These are phyloP conservation scores for Scedosporium minutisporum DNA, from an alignment of 2,329 filamentous ascomycete species.

Conservation along the genomic window DNA sequence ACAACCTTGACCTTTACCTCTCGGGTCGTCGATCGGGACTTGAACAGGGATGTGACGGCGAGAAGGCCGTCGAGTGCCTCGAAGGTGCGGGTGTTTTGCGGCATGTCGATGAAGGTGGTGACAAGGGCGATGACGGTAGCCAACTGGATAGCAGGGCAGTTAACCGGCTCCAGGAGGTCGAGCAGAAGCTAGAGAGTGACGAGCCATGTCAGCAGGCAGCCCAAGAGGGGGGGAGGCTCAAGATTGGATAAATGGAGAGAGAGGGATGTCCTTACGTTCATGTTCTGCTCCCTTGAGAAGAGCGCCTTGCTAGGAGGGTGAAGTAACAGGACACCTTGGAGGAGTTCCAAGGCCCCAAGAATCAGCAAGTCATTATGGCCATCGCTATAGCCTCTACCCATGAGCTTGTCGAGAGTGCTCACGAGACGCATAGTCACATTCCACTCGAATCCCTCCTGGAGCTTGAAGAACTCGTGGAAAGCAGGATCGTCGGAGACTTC, in stretches of 20 bases:
- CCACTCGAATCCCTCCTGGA: conserved; percentile 97
- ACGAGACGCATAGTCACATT: conserved; percentile 86
- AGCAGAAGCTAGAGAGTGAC: conserved; percentile 58
- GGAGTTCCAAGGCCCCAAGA: conserved; percentile 74
- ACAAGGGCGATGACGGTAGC: conserved; percentile 85
- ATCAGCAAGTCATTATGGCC: conserved; percentile 84
- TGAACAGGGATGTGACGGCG: conserved; percentile 87
- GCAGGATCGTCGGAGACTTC: conserved; percentile 74
- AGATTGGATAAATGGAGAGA: background rate
- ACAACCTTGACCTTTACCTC: conserved; percentile 94
- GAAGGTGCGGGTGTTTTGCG: conserved; percentile 82
- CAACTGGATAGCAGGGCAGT: conserved; percentile 85
- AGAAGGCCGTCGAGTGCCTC: conserved; percentile 86
- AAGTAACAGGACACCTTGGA: conserved; percentile 78
- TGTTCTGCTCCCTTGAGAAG: conserved; percentile 82
- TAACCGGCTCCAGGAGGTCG: conserved; percentile 85
- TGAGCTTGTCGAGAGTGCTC: conserved; percentile 72
- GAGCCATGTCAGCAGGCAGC: no score
- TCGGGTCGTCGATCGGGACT: conserved; percentile 71
- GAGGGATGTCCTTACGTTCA: conserved; percentile 58
- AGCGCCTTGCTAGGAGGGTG: conserved; percentile 83
- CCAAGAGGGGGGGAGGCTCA: background rate
- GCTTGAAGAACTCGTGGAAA: conserved; percentile 89
- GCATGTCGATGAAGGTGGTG: conserved; percentile 75
- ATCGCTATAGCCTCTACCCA: conserved; percentile 66